Conservation (phyloP, 2,329 filamentous ascomycete genomes). For the Aspergillus sp. region DNA sequence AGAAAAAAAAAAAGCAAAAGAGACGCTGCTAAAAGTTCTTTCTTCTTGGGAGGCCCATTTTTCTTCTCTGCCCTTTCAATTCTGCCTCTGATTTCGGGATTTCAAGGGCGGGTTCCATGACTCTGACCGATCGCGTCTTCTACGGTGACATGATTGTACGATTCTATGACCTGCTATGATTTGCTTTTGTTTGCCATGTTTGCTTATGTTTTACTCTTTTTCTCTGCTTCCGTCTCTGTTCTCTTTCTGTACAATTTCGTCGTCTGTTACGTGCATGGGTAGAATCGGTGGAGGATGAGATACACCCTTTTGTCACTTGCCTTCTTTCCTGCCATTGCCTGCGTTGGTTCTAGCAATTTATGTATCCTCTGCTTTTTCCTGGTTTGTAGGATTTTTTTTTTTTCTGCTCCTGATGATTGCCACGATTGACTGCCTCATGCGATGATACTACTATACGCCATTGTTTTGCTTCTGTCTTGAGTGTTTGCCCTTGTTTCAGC, state of each 20-base stretch:
- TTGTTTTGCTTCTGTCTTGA: slow-evolving; percentile 5
- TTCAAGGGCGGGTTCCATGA: slow-evolving; percentile 9
- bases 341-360: too few relatives aligned
- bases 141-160: slow-evolving; percentile 28
- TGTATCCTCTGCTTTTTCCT: not conserved
- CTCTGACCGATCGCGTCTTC: slow-evolving; percentile 8
- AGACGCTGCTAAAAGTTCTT: not conserved
- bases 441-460: not conserved
- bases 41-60: not conserved
- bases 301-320: not conserved
- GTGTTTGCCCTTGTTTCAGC: not conserved
- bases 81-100: slow-evolving; percentile 6
- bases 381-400: not conserved
- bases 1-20: slow-evolving; percentile 9
- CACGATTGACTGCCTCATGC: not conserved
- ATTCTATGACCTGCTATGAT: slow-evolving; percentile 28
- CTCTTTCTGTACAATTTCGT: slow-evolving; percentile 1
- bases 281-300: not conserved
- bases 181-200: slow-evolving; percentile 4
- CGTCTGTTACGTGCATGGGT: not conserved
- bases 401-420: slow-evolving; percentile 1
- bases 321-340: not conserved
- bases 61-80: slow-evolving; percentile 1
- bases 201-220: slow-evolving; percentile 10
- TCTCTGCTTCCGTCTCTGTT: slow-evolving; percentile 1